A percentile compares a stretch with the other conserved stretches of the same genome.
These are phyloP conservation scores for Chlorophyllum brunneum DNA, from an alignment of 768 basidiomycete species.

Conservation along the genomic window DNA sequence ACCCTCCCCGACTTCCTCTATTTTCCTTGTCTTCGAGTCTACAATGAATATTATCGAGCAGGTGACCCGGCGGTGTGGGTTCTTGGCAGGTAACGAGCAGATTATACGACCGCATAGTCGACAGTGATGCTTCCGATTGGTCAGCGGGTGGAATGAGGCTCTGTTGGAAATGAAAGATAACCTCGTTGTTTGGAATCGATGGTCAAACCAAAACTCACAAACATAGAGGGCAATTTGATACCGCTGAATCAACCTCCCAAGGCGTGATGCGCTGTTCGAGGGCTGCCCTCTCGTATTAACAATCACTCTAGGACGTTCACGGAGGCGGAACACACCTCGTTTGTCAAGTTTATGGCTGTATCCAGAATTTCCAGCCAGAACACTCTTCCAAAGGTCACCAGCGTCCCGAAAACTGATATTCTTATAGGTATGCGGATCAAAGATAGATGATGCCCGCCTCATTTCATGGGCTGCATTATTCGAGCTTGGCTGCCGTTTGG, in stretches of 20 bases:
- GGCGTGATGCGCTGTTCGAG: constrained; percentile 92
- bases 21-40: constrained; percentile 69
- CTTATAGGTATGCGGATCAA: constrained; percentile 66
- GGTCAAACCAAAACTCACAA: constrained; percentile 39
- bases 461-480: constrained; percentile 19
- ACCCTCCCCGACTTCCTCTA: constrained; percentile 83
- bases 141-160: constrained; percentile 80
- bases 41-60: constrained; percentile 86
- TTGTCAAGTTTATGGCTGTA: constrained; percentile 54
- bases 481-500: constrained; percentile 16
- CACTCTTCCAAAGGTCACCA: constrained; percentile 66
- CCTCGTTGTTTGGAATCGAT: background rate
- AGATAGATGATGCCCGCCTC: constrained; percentile 63
- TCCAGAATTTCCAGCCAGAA: constrained; percentile 38
- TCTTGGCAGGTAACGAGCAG: constrained; percentile 82
- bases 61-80: constrained; percentile 55
- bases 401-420: constrained; percentile 52
- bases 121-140: constrained; percentile 95
- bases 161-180: constrained; percentile 23
- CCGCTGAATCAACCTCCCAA: constrained; percentile 84
- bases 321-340: constrained; percentile 46
- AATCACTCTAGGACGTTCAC: constrained; percentile 5
- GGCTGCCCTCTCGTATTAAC: constrained; percentile 30
- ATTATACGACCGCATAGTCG: constrained; percentile 90
- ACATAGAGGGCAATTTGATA: constrained; percentile 84